These are phyloP conservation scores for Pseudozyma sp. DNA, from an alignment of 1,284 basidiomycete genomes.

Conservation along the genomic window DNA sequence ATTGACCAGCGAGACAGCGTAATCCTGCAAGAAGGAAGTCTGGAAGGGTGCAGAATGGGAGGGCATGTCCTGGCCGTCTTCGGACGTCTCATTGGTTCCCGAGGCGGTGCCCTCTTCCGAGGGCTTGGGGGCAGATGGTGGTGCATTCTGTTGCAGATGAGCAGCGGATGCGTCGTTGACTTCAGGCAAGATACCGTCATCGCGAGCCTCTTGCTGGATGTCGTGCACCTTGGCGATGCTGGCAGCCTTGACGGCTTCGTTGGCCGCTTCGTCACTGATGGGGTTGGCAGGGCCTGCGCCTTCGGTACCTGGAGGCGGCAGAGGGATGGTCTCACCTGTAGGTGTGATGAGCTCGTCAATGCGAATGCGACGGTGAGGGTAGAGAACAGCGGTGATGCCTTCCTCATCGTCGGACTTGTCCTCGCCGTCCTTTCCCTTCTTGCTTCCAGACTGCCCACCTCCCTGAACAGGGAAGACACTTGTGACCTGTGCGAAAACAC, in stretches of 20 bases:
- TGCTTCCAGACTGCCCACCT: slow-evolving; percentile 68
- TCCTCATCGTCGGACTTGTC: slow-evolving; percentile 85
- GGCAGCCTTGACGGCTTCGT: slow-evolving; percentile 44
- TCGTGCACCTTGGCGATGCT: slow-evolving; percentile 49
- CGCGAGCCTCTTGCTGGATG: slow-evolving; percentile 52
- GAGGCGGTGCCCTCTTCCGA: slow-evolving; percentile 4
- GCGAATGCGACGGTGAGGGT: slow-evolving; percentile 91
- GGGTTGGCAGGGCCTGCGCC: slow-evolving; percentile 51
- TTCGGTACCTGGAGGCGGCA: slow-evolving; percentile 49
- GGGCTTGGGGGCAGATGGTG: slow-evolving; percentile 29
- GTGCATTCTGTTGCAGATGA: slow-evolving; percentile 30
- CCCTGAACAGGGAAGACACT: slow-evolving; percentile 78
- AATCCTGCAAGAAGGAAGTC: slow-evolving; percentile 90
- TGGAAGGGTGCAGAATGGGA: slow-evolving; percentile 74
- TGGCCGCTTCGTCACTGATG: slow-evolving; percentile 51
- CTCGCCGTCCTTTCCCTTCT: slow-evolving; percentile 72
- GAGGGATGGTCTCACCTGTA: slow-evolving; percentile 45
- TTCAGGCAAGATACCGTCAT: slow-evolving; percentile 48
- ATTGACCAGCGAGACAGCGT: slow-evolving; percentile 88
- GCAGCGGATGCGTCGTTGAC: slow-evolving; percentile 42
- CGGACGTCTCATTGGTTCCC: slow-evolving; percentile 8
- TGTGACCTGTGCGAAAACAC: slow-evolving; percentile 97
- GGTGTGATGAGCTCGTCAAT: slow-evolving; percentile 80
- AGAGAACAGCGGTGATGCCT: slow-evolving; percentile 88
- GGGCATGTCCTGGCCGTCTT: slow-evolving; percentile 46